Evolutionary conservation across 495 filamentous ascomycete species (phyloP), one percentile per base, ranked within the genome.

Genomic region (Penicillium ochrochloron): DNA sequence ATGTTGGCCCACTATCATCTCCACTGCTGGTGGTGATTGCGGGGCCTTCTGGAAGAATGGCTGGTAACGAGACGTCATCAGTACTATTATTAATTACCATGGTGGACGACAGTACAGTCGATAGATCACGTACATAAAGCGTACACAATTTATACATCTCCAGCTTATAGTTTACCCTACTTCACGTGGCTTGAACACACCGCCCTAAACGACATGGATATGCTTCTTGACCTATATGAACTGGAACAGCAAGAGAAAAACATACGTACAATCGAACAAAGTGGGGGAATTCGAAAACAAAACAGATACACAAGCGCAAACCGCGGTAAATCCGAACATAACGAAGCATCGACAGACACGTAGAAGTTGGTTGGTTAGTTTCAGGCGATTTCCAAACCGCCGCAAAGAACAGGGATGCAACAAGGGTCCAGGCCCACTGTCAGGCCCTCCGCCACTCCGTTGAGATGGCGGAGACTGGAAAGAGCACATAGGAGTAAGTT

Each of bases 21-120:
- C 44, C 44, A 48, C 44, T 48, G 10, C 21, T 48, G 44, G 19
- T 14, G 44, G 9, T 48, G 44, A 48, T 25, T 48, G 44, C 44
- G 44, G 39, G 52, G 48, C 25, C 57, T 65, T 62, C 60, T 60
- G 57, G 57, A 61, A 57, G 44, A 48, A 48, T 25, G 44, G 44
- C 44, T 48, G 44, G 44, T 23, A 3, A 23, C 23, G 9, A 19
- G 44, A 48, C 44, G 44, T 48, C 44, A 48, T 48, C 44, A 27
- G 19, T 10, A 48, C 44, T 48, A 25, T 23, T 25, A 48, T 10
- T 25, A 25, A 48, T 25, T 48, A 48, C 44, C 44, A 3, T 10
- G 19, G 10, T n/a, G 44, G 44, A 23, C 44, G 11, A 48, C 15
- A 41, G 37, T 17, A 8, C 8, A 48, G 19, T 48, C 1, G 44